Conservation (phyloP, 345 rosid genomes). For the Abelmoschus esculentus region DNA sequence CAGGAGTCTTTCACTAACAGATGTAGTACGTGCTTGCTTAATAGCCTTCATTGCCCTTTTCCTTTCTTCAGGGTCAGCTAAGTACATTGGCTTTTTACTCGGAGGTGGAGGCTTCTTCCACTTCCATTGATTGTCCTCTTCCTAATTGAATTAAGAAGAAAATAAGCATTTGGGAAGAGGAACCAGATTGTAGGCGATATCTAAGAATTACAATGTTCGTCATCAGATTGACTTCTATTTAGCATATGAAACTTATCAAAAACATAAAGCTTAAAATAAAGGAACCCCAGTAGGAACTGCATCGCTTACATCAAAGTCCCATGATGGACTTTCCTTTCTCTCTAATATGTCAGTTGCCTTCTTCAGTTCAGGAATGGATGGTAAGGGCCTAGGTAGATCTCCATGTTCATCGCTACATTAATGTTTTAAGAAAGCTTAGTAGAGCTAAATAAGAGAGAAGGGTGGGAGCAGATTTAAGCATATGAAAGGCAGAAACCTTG, state of each 20-base stretch:
- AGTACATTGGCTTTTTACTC: slow-evolving; percentile 24
- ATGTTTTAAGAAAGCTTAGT: slow-evolving; percentile 25
- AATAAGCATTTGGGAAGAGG: neutral
- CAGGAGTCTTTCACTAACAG: slow-evolving; percentile 28
- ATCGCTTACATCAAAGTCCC: slow-evolving; percentile 43
- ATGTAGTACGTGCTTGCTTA: slow-evolving; percentile 21
- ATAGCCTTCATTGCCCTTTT: slow-evolving; percentile 17
- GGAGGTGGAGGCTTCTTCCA: slow-evolving; percentile 49
- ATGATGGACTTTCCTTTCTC: slow-evolving; percentile 43
- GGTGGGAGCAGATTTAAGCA: slow-evolving; percentile 71
- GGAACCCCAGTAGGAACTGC: too few species aligned
- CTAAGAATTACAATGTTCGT: neutral
- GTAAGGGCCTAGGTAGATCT: slow-evolving; percentile 50
- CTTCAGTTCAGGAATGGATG: slow-evolving; percentile 34
- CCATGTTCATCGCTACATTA: slow-evolving; percentile 39
- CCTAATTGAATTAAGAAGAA: slow-evolving; percentile 23
- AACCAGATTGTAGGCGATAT: neutral
- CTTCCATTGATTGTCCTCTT: slow-evolving; percentile 37
- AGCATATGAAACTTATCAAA: neutral
- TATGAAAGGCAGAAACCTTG: slow-evolving; percentile 27
- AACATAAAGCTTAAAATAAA: neutral
- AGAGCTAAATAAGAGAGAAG: slow-evolving; percentile 1
- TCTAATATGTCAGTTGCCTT: slow-evolving; percentile 35
- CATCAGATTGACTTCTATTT: neutral
- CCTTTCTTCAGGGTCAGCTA: slow-evolving; percentile 25